Evolutionary conservation across 1,284 basidiomycete genomes (phyloP), one percentile per base, ranked within the genome.

Genomic region (Puccinia horiana): DNA sequence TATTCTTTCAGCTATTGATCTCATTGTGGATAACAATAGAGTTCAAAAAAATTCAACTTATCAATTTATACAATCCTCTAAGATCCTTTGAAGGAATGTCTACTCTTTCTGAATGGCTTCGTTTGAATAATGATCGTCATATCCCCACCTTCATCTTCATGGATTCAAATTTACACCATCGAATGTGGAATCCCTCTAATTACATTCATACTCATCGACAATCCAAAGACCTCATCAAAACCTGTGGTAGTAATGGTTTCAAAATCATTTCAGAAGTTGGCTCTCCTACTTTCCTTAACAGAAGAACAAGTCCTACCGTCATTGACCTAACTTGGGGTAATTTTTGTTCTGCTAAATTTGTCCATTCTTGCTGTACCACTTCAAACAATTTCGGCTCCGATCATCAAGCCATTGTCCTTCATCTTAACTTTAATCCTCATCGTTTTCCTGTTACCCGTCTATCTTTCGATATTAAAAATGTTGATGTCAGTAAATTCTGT

Each of bases 181-280:
- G 9, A 52, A 9, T 40, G 4, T 75, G 72, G 72, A 75, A 75
- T 35, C 72, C 72, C 9, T 11, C 42, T 54, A 54, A 35, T 11
- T 75, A 75, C 29, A 4, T 12, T 8, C 72, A 75, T 26, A 32
- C 26, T 23, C 72, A 76, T 29, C 35, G n/a, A 1, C 2, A 52
- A 49, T 44, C 42, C 4, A 49, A 47, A 44, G 3, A 5, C 18
- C 70, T 72, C 8, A 76, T 76, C 35, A 54, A 42, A 26, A 49
- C 37, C 5, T 76, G 73, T 32, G 73, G 73, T 12, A 18, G n/a
- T 2, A 61, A 54, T 35, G 73, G 73, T 5, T 76, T 76, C 26
- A 76, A 76, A 76, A 16, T 61, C 5, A 61, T 76, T 6, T 76
- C 73, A 37, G 44, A 58, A 20, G 63, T 12, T 58, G 29, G 40